Percentiles rank a stretch among this genome's conserved stretches.
Conservation (phyloP, 306 rosid genomes). For the Senna siamea region DNA sequence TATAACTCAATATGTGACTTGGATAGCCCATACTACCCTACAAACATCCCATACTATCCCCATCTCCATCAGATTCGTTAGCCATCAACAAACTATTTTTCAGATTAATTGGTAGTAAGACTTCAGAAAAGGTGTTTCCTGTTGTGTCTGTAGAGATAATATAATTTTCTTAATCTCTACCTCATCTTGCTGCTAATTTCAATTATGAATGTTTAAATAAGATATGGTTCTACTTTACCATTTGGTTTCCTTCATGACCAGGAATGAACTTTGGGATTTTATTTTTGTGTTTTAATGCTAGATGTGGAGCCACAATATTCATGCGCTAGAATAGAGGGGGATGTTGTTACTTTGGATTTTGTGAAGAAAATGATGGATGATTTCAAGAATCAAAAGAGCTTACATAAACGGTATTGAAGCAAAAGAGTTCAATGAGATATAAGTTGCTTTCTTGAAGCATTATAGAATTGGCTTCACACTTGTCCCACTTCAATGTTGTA, state of each 20-base stretch:
- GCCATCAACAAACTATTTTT: background rate
- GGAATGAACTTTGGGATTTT: conserved; percentile 35
- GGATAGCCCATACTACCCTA: too few species aligned
- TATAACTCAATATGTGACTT: too few species aligned
- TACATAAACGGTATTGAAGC: conserved; percentile 82
- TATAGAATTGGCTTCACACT: conserved; percentile 18
- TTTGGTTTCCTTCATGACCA: background rate
- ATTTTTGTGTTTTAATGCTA: conserved; percentile 42
- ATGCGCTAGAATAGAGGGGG: conserved; percentile 95
- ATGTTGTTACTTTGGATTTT: conserved; percentile 84
- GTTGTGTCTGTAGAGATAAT: background rate
- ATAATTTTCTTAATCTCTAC: conserved; percentile 16
- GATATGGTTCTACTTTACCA: background rate
- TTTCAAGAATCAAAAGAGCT: conserved; percentile 84
- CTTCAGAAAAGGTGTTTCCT: background rate
- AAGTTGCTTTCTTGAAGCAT: conserved; percentile 26
- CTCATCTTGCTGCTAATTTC: background rate
- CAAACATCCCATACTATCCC: too few species aligned
- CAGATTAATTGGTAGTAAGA: background rate
- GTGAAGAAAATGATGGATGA: conserved; percentile 97
- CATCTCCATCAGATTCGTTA: too few species aligned
- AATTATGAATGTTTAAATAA: conserved; percentile 17
- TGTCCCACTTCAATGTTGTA: conserved; percentile 44
- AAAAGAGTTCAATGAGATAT: conserved; percentile 14
- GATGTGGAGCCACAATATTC: conserved; percentile 93